A percentile compares a stretch with the other conserved stretches of the same genome.
Conservation (phyloP, 768 basidiomycete species). For the Pleurotus sapidus region DNA sequence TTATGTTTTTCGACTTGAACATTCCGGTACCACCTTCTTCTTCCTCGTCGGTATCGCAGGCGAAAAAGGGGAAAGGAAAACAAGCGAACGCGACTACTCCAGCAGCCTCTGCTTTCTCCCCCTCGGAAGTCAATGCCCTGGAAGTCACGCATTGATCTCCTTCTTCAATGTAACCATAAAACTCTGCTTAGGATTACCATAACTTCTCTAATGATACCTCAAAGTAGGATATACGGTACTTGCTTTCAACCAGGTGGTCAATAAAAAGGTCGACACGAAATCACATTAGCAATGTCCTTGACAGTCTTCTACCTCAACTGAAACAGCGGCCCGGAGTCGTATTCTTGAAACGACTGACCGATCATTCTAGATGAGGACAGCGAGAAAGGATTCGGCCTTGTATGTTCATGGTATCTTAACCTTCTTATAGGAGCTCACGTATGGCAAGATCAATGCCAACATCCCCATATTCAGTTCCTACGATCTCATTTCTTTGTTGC, state of each 20-base stretch:
- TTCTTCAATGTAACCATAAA: slow-evolving; percentile 62
- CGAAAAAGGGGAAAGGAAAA: slow-evolving; percentile 63
- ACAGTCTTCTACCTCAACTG: slow-evolving; percentile 56
- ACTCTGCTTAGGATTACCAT: slow-evolving; percentile 7
- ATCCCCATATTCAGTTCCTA: slow-evolving; percentile 57
- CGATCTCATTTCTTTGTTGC: slow-evolving; percentile 75
- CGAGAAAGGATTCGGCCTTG: slow-evolving; percentile 83
- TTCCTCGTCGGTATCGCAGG: slow-evolving; percentile 23
- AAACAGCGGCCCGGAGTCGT: slow-evolving; percentile 57
- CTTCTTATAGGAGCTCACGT: too few relatives aligned
- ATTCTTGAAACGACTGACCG: slow-evolving; percentile 74
- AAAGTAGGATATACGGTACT: slow-evolving; percentile 86
- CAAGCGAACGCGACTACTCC: slow-evolving; percentile 31
- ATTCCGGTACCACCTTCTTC: slow-evolving; percentile 42
- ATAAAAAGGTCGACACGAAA: slow-evolving; percentile 71
- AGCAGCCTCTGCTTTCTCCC: slow-evolving; percentile 37
- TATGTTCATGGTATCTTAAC: slow-evolving; percentile 26
- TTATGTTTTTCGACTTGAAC: slow-evolving; percentile 71
- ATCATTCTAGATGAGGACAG: slow-evolving; percentile 80
- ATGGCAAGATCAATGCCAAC: slow-evolving; percentile 66
- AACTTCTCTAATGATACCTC: background rate
- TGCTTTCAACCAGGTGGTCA: slow-evolving; percentile 71
- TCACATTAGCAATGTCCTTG: slow-evolving; percentile 63
- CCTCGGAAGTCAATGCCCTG: slow-evolving; percentile 53
- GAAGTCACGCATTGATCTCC: slow-evolving; percentile 66